Evolutionary conservation across 768 basidiomycete species (phyloP).

Genomic region (Xerocomus potaroensis): DNA sequence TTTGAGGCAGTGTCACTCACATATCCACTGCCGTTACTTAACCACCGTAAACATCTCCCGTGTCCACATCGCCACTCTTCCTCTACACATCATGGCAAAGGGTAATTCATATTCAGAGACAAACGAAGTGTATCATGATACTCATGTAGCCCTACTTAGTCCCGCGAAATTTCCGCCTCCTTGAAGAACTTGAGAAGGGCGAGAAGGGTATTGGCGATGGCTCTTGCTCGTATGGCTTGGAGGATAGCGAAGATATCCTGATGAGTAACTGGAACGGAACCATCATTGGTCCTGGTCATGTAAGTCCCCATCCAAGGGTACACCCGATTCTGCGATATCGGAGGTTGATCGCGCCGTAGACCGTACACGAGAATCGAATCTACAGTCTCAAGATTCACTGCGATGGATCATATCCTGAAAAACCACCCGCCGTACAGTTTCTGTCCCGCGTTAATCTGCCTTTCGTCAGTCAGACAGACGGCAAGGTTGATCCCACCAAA

Average conservation of each 20-base stretch:
- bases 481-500: slow-evolving; percentile 72
- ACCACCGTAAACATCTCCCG: neutral
- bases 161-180: slow-evolving; percentile 91
- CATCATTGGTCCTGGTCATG: slow-evolving; percentile 97
- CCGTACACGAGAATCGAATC: slow-evolving; percentile 98
- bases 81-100: slow-evolving; percentile 44
- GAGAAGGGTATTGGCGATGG: slow-evolving; percentile 99
- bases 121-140: neutral
- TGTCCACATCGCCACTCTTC: slow-evolving; percentile 7
- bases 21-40: slow-evolving; percentile 6
- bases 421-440: slow-evolving; percentile 79
- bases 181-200: slow-evolving; percentile 99
- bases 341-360: slow-evolving; percentile 43
- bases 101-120: slow-evolving; percentile 31
- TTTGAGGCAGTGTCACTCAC: slow-evolving; percentile 29
- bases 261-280: slow-evolving; percentile 99
- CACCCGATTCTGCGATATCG: slow-evolving; percentile 11
- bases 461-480: slow-evolving; percentile 73
- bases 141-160: slow-evolving; percentile 49
- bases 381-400: slow-evolving; percentile 93
- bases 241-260: slow-evolving; percentile 92
- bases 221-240: slow-evolving; percentile 93
- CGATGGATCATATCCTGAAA: slow-evolving; percentile 69
- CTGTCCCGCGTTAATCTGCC: slow-evolving; percentile 89
- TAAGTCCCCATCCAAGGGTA: slow-evolving; percentile 37